Percentiles rank a stretch among this genome's conserved stretches.
phyloP scores from a whole-genome alignment of 306 rosid genomes.

The Pterocarpus santalinus region DNA sequence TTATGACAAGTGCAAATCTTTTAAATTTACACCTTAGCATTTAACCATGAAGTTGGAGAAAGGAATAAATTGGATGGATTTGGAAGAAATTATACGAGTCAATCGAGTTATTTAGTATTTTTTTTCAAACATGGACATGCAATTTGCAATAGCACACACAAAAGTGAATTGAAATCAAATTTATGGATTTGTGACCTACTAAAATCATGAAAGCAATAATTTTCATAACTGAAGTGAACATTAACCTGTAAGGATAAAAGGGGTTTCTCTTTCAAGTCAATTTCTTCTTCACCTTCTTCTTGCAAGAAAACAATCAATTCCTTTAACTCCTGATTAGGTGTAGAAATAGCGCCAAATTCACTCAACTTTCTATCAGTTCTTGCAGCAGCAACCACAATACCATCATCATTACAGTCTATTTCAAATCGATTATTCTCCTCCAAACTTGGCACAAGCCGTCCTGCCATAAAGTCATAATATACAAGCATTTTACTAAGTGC shows the following conservation, averaged over 20 bases:
- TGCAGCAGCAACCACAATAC: constrained; percentile 57
- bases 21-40: not conserved
- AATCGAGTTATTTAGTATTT: not conserved
- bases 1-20: not conserved
- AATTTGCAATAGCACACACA: not conserved
- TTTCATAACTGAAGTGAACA: not conserved
- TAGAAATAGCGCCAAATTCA: constrained; percentile 53
- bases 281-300: constrained; percentile 46
- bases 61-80: not conserved
- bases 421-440: constrained; percentile 53
- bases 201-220: not conserved
- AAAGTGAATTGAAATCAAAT: constrained; percentile 17
- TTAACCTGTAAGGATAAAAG: constrained; percentile 58
- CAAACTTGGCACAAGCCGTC: constrained; percentile 49
- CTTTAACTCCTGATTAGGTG: constrained; percentile 53
- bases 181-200: not conserved
- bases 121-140: not conserved
- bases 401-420: constrained; percentile 65
- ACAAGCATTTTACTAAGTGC: constrained; percentile 53
- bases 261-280: constrained; percentile 50
- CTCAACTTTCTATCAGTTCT: constrained; percentile 49
- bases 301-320: constrained; percentile 54
- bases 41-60: not conserved
- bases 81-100: not conserved
- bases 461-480: constrained; percentile 64